Percentiles rank a stretch among this genome's conserved stretches.
These are phyloP conservation scores for Raphanus sativus DNA, from an alignment of 345 rosid species.

Conservation along the genomic window DNA sequence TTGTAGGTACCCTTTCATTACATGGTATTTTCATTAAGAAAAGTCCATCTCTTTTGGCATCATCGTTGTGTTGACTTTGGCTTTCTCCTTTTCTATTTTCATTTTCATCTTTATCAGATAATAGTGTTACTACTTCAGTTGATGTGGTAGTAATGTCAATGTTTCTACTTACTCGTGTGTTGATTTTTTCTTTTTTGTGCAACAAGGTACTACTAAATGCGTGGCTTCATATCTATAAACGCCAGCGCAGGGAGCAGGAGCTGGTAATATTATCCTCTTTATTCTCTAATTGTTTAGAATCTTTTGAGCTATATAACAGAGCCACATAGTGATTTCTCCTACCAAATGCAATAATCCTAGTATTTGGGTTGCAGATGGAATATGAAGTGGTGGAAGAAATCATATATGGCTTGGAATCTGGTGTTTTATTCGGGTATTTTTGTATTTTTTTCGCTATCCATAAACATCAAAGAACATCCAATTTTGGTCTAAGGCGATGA, in stretches of 20 bases:
- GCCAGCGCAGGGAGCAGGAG: constrained; percentile 82
- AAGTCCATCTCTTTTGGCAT: constrained; percentile 10
- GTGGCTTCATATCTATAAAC: constrained; percentile 86
- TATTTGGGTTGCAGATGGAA: constrained; percentile 57
- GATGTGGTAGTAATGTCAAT: not conserved
- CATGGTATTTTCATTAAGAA: constrained; percentile 23
- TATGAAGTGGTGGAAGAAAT: constrained; percentile 98
- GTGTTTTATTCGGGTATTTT: constrained; percentile 84
- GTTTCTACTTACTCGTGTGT: constrained; percentile 22
- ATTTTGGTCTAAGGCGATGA: not conserved
- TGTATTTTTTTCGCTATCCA: not conserved
- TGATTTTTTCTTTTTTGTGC: constrained; percentile 8
- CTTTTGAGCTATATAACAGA: not conserved
- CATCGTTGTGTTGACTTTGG: not conserved
- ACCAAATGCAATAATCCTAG: not conserved
- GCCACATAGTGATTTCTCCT: not conserved
- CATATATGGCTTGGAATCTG: constrained; percentile 94
- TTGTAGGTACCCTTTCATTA: constrained; percentile 88
- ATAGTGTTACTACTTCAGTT: too few relatives aligned
- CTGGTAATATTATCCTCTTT: constrained; percentile 47
- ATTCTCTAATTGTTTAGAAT: not conserved
- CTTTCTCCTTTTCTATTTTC: too few relatives aligned
- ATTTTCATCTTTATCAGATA: too few relatives aligned
- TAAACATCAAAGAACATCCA: constrained; percentile 3
- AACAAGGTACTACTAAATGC: constrained; percentile 76